Evolutionary conservation across 1,139 yeast species (phyloP).

Genomic region (Candida sp.): DNA sequence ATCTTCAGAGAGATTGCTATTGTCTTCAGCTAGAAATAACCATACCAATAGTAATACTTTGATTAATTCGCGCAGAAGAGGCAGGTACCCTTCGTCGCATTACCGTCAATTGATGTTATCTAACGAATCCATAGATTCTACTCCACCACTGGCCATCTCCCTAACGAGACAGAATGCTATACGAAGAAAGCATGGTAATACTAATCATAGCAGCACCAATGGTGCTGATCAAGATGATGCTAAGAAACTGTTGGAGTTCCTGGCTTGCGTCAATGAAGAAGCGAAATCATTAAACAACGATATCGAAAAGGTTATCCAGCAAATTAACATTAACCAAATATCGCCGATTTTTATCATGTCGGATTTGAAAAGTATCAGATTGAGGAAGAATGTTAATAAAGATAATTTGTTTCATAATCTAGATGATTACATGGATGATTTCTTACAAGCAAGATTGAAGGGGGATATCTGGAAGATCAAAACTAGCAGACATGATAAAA

Average conservation of each 20-base stretch:
- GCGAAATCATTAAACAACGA: neutral
- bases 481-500: neutral
- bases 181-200: constrained; percentile 6
- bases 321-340: neutral
- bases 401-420: constrained; percentile 10
- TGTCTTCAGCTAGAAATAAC: constrained; percentile 27
- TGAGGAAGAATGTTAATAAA: constrained; percentile 1
- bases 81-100: neutral
- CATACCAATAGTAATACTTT: constrained; percentile 10
- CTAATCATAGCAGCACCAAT: neutral
- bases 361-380: constrained; percentile 5
- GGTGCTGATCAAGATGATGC: neutral
- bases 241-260: neutral
- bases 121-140: constrained; percentile 1
- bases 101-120: constrained; percentile 2
- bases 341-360: constrained; percentile 1
- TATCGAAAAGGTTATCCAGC: neutral
- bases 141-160: constrained; percentile 7
- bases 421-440: constrained; percentile 18
- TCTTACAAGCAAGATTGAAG: constrained; percentile 13
- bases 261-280: neutral
- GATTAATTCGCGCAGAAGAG: constrained; percentile 1
- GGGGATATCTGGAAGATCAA: constrained; percentile 13
- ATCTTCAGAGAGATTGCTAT: constrained; percentile 20
- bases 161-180: constrained; percentile 20